These are phyloP conservation scores for Guadua angustifolia DNA, from an alignment of 176 grass and related monocot species.

Conservation along the genomic window DNA sequence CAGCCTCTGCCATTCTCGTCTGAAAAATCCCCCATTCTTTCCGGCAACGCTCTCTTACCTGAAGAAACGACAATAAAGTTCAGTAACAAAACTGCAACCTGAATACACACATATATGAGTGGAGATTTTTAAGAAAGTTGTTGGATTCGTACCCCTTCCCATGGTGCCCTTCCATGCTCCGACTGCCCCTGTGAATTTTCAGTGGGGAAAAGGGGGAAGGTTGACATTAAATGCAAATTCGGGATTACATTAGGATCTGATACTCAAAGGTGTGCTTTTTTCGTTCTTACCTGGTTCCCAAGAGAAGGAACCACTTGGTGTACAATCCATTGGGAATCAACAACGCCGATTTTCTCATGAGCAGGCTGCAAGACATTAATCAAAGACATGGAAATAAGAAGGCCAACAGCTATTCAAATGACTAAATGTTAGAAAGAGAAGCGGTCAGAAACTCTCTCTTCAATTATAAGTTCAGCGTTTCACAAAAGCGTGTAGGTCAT, in stretches of 20 bases:
- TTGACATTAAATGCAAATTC: neutral
- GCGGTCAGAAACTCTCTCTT: neutral
- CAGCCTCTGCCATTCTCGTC: conserved; percentile 71
- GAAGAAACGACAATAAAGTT: conserved; percentile 2
- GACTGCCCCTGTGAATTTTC: conserved; percentile 60
- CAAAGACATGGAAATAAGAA: neutral
- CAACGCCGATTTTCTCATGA: conserved; percentile 88
- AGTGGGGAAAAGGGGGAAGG: neutral
- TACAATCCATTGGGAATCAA: conserved; percentile 95
- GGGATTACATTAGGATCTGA: neutral
- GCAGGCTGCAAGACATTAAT: conserved; percentile 57
- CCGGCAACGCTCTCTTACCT: conserved; percentile 79
- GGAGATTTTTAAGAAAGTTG: conserved; percentile 10
- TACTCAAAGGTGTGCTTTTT: neutral
- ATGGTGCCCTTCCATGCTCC: conserved; percentile 78
- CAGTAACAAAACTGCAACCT: neutral
- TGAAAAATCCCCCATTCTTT: conserved; percentile 85
- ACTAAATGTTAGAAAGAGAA: neutral
- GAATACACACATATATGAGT: neutral
- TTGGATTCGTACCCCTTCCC: conserved; percentile 73
- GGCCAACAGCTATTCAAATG: conserved; percentile 14
- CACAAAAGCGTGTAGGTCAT: neutral
- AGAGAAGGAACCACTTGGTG: conserved; percentile 90
- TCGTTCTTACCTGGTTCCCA: conserved; percentile 64
- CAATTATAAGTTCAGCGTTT: neutral